A percentile compares a stretch with the other conserved stretches of the same genome.
phyloP scores from a whole-genome alignment of 805 yeast species.

The Candida maesae region DNA sequence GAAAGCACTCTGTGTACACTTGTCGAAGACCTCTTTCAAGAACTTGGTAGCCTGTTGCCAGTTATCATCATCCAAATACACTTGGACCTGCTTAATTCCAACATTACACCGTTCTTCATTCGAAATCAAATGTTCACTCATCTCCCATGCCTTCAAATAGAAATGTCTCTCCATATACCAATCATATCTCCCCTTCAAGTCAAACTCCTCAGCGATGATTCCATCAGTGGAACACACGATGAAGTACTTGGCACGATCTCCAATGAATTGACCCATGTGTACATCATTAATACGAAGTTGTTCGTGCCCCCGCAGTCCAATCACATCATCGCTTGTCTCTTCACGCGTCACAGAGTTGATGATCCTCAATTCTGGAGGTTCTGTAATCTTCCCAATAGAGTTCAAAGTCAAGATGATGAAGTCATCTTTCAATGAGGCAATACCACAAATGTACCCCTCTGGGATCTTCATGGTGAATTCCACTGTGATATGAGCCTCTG shows the following conservation, averaged over 20 bases:
- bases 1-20: conserved; percentile 21
- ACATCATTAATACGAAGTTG: conserved; percentile 61
- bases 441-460: conserved; percentile 61
- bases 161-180: conserved; percentile 63
- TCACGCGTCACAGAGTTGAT: conserved; percentile 62
- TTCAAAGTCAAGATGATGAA: conserved; percentile 56
- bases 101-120: conserved; percentile 48
- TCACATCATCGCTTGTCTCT: conserved; percentile 75
- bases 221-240: conserved; percentile 81
- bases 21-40: conserved; percentile 38
- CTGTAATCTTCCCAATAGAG: conserved; percentile 32
- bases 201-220: conserved; percentile 69
- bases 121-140: conserved; percentile 55
- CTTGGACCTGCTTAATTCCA: conserved; percentile 4
- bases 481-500: conserved; percentile 37
- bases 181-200: conserved; percentile 59
- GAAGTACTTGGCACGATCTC: conserved; percentile 45
- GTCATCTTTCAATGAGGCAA: conserved; percentile 72
- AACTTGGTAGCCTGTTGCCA: conserved; percentile 58
- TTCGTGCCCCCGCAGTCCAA: conserved; percentile 55
- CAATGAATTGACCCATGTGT: conserved; percentile 54
- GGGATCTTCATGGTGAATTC: conserved; percentile 38
- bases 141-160: conserved; percentile 73
- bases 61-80: conserved; percentile 18
- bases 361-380: conserved; percentile 73